Evolutionary conservation across 2,329 filamentous ascomycete species (phyloP).

Genomic region (Pezizomycotina sp.): DNA sequence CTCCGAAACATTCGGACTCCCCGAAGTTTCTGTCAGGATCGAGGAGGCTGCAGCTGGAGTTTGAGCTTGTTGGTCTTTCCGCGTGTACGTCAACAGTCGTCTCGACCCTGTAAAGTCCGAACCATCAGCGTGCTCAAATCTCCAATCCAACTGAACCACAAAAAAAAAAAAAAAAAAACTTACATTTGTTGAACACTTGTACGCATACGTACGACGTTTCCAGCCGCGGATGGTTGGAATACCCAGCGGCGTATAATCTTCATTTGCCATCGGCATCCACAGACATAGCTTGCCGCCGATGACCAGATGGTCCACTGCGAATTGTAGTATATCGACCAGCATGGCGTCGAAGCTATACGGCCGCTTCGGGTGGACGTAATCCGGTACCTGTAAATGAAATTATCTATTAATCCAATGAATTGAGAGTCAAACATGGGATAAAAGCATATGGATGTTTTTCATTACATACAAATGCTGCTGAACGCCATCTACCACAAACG

Average conservation of each 20-base stretch:
- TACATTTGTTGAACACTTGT: constrained; percentile 81
- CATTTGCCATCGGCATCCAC: constrained; percentile 91
- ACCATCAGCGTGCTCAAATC: constrained; percentile 5
- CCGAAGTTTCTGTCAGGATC: constrained; percentile 27
- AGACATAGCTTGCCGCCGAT: constrained; percentile 67
- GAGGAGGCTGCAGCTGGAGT: constrained; percentile 23
- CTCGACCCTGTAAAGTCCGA: constrained; percentile 49
- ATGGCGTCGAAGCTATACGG: constrained; percentile 86
- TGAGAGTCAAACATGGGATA: constrained; percentile 7
- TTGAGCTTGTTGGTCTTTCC: constrained; percentile 43
- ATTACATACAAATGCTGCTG: constrained; percentile 47
- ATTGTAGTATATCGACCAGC: constrained; percentile 75
- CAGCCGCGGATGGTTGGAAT: constrained; percentile 63
- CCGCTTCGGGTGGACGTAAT: constrained; percentile 72
- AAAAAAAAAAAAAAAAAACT: constrained; percentile 8
- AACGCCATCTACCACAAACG: constrained; percentile 51
- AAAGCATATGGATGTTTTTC: constrained; percentile 10
- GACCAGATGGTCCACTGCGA: constrained; percentile 60
- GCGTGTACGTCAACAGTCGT: constrained; percentile 68
- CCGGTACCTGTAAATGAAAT: too few species aligned
- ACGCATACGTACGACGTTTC: constrained; percentile 55
- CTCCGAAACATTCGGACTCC: constrained; percentile 21
- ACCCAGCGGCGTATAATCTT: constrained; percentile 57
- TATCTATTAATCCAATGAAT: constrained; percentile 30
- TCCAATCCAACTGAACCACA: constrained; percentile 10